These are phyloP conservation scores for Fistulinella prunicolor DNA, from an alignment of 768 basidiomycete genomes.

Conservation along the genomic window DNA sequence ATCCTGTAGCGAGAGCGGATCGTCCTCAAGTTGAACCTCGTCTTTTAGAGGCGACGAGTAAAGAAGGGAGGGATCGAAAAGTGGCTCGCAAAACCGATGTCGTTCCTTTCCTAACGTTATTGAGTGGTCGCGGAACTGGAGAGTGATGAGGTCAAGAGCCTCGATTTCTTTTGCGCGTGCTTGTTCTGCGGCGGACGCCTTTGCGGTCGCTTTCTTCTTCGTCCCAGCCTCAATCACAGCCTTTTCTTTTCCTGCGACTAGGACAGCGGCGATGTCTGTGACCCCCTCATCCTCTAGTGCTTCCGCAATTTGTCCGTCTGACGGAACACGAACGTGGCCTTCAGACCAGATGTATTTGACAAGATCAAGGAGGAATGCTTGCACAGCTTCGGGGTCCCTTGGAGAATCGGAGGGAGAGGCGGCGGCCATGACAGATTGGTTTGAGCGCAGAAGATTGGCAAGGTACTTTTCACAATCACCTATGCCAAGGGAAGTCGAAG, in stretches of 20 bases:
- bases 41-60: constrained; percentile 32
- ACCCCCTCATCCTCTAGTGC: constrained; percentile 76
- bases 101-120: constrained; percentile 83
- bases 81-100: constrained; percentile 87
- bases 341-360: constrained; percentile 60
- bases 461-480: constrained; percentile 74
- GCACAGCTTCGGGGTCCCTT: constrained; percentile 44
- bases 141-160: constrained; percentile 75
- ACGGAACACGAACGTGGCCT: constrained; percentile 68
- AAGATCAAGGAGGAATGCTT: constrained; percentile 57
- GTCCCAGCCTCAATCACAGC: constrained; percentile 83
- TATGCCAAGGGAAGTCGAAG: constrained; percentile 62
- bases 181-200: constrained; percentile 74
- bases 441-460: constrained; percentile 66
- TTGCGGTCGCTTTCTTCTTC: constrained; percentile 71
- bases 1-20: constrained; percentile 54
- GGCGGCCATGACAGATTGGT: constrained; percentile 58
- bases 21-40: constrained; percentile 20
- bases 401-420: constrained; percentile 53
- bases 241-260: constrained; percentile 89
- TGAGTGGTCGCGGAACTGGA: constrained; percentile 68
- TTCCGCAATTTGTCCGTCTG: constrained; percentile 65
- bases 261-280: constrained; percentile 85
- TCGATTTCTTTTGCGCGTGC: constrained; percentile 81
- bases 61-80: constrained; percentile 72